A percentile compares a stretch with the other conserved stretches of the same genome.
Conservation (phyloP, 2,329 filamentous ascomycete species). For the Fusarium sp. region DNA sequence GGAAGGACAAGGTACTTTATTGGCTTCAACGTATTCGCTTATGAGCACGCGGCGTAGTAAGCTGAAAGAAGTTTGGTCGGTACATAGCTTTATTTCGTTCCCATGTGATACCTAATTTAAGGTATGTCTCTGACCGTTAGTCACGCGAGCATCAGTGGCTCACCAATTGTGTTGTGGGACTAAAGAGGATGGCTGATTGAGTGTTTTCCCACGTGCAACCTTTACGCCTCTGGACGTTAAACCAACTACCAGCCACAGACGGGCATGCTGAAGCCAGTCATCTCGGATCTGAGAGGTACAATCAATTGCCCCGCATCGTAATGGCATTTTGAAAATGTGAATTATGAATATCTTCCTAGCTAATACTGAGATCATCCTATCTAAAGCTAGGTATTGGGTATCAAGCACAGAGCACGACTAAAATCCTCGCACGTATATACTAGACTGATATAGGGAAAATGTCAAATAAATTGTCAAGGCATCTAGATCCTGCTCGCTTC, state of each 20-base stretch:
- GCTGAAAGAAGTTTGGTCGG: background rate
- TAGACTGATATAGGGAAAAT: slow-evolving; percentile 18
- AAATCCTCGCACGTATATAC: slow-evolving; percentile 22
- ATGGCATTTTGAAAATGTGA: slow-evolving; percentile 15
- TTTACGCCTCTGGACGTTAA: background rate
- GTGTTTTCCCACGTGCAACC: background rate
- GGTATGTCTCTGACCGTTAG: background rate
- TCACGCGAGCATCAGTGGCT: background rate
- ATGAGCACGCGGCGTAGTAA: background rate
- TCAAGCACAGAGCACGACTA: slow-evolving; percentile 28
- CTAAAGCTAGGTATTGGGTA: slow-evolving; percentile 17
- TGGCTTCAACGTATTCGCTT: background rate
- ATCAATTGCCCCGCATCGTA: background rate
- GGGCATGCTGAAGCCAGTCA: background rate
- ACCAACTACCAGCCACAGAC: background rate
- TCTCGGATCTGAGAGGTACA: background rate
- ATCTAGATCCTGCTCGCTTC: slow-evolving; percentile 8
- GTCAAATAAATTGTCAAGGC: slow-evolving; percentile 24
- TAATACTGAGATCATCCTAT: slow-evolving; percentile 2
- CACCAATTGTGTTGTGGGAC: background rate
- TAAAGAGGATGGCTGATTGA: background rate
- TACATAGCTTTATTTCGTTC: background rate
- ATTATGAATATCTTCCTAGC: slow-evolving; percentile 23
- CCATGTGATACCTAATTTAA: background rate
- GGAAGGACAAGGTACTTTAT: background rate